Percentiles rank a stretch among this genome's conserved stretches.
These are phyloP conservation scores for Claviceps sp. DNA, from an alignment of 2,329 filamentous ascomycete species.

Conservation along the genomic window DNA sequence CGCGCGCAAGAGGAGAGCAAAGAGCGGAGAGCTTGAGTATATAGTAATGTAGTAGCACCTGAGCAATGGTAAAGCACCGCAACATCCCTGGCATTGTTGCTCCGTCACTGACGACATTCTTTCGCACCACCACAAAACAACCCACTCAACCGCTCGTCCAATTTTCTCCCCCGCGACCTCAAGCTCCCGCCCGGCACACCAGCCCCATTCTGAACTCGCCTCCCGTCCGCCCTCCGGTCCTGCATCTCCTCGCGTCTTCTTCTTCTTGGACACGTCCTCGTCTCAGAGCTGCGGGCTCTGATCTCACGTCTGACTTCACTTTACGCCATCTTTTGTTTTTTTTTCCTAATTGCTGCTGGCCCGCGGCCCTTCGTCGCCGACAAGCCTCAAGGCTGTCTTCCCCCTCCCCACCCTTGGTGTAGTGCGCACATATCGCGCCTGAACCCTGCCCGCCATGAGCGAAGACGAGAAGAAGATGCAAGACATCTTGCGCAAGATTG, in stretches of 20 bases:
- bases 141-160: slow-evolving; percentile 7
- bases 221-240: not conserved
- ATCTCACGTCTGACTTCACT: not conserved
- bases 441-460: slow-evolving; percentile 38
- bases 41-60: too few species aligned
- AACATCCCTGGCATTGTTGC: slow-evolving; percentile 8
- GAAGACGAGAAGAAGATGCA: slow-evolving; percentile 52
- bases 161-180: slow-evolving; percentile 7
- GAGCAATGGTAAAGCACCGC: not conserved
- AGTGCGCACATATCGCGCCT: slow-evolving; percentile 26
- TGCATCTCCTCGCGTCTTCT: not conserved
- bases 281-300: not conserved
- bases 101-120: slow-evolving; percentile 25
- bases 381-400: slow-evolving; percentile 1
- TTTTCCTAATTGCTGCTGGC: not conserved
- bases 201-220: not conserved
- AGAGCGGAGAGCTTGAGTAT: too few species aligned
- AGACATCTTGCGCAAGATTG: slow-evolving; percentile 92
- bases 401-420: slow-evolving; percentile 12
- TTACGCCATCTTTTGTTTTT: not conserved
- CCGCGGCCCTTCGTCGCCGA: not conserved
- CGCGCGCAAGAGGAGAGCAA: too few species aligned
- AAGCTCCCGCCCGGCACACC: not conserved
- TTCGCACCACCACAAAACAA: slow-evolving; percentile 15
- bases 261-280: not conserved